Base-by-base conservation (phyloP, 768 basidiomycete species). In the Boletus speciosus region DNA sequence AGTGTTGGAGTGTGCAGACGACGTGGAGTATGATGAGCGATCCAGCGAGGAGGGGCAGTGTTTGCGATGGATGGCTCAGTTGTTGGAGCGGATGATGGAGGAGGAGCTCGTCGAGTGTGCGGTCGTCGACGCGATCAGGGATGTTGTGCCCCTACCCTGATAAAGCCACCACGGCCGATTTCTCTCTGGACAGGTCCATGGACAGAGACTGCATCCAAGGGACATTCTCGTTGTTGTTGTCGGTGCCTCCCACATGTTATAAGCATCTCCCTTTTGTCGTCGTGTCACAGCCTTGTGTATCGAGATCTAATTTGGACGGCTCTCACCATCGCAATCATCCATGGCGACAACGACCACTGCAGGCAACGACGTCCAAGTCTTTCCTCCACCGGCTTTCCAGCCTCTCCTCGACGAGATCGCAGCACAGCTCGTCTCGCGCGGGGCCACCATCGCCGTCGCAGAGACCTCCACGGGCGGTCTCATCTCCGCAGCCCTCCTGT, bases 1-100 rank as follows among this genome's bases (percentile, higher is more conserved):
- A 12, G n/a, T 67, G 35, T 35, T 70, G 8, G 67, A 69, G 37
- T 57, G 51, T 32, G 67, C 63, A 2, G 67, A 67, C 4, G 66
- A 70, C 4, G 40, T 69, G 36, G 60, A 46, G 44, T 65, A 67
- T 7, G 55, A 54, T 1, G 44, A 15, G 35, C 34, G 39, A 7
- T 16, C 40, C 27, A 16, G 12, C 1, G 53, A 47, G 5, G 54
- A 54, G 44, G 66, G 45, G 3, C 42, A 57, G 49, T 48, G 52
- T 21, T 9, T 29, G 15, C 9, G 36, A 8, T 67, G 66, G 66
- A 69, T 62, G 60, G 29, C 47, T 9, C 15, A 21, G 36, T 25
- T 67, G 41, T 34, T 67, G 51, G 51, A 65, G 21, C 49, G 35
- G 39, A 65, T 63, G 62, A 16, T 44, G 1, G 23, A 8, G 5